Evolutionary conservation across 2,329 filamentous ascomycete genomes (phyloP).

Genomic region (Gnomoniopsis sp.): DNA sequence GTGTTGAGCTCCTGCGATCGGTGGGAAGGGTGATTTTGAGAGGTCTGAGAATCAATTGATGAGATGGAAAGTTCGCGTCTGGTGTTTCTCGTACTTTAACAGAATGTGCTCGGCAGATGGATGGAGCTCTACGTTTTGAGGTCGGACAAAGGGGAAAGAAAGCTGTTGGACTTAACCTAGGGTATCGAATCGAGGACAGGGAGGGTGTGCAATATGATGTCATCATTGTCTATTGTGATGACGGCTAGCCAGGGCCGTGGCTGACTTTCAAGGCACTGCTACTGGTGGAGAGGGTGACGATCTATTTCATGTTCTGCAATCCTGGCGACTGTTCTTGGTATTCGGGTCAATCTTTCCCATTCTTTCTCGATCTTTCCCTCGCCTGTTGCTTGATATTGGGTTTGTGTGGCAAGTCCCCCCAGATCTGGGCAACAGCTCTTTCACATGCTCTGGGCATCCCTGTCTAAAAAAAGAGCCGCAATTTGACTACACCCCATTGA

Average conservation of each 20-base stretch:
- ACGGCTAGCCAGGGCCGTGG: not conserved
- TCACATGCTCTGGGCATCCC: not conserved
- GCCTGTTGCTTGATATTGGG: no score
- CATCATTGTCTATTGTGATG: slow-evolving; percentile 10
- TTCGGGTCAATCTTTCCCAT: no score
- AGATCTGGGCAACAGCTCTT: not conserved
- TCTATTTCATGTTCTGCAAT: no score
- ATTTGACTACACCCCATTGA: not conserved
- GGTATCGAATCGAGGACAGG: not conserved
- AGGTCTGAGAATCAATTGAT: not conserved
- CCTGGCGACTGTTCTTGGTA: no score
- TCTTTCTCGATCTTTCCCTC: no score
- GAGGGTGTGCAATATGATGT: slow-evolving; percentile 10
- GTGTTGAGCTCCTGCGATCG: not conserved
- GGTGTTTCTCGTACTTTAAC: not conserved
- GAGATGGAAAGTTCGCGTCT: no score
- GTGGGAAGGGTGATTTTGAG: not conserved
- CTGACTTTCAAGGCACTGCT: slow-evolving; percentile 10
- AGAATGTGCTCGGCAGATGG: not conserved
- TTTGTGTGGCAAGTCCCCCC: no score
- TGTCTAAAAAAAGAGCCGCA: not conserved
- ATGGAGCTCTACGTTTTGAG: not conserved
- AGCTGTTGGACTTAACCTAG: not conserved
- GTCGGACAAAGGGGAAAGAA: not conserved
- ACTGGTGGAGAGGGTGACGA: slow-evolving; percentile 8